These are phyloP conservation scores for Austroboletus eburneus DNA, from an alignment of 768 basidiomycete species.

Conservation along the genomic window DNA sequence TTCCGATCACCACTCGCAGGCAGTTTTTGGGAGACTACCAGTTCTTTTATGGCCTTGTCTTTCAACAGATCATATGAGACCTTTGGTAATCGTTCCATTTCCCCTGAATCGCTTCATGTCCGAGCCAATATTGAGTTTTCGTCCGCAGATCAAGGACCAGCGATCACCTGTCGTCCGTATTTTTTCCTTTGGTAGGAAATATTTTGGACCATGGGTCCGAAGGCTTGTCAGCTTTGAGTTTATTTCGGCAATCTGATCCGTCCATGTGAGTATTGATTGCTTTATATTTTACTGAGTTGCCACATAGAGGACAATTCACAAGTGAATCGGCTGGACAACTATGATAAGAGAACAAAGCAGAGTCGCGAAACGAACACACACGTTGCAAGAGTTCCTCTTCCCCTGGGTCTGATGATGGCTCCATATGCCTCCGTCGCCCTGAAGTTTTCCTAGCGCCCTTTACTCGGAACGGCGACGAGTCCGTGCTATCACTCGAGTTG, in stretches of 20 bases:
- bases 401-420: conserved; percentile 29
- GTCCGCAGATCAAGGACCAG: neutral
- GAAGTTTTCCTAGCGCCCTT: conserved; percentile 19
- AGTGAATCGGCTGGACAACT: conserved; percentile 29
- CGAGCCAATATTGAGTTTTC: conserved; percentile 15
- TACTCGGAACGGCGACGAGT: conserved; percentile 21
- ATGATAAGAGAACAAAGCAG: neutral
- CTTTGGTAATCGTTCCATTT: conserved; percentile 51
- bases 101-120: conserved; percentile 27
- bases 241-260: conserved; percentile 41
- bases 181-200: conserved; percentile 42
- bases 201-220: too few species aligned
- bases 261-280: conserved; percentile 68
- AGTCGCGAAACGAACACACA: conserved; percentile 8
- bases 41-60: conserved; percentile 54
- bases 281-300: conserved; percentile 39
- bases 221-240: conserved; percentile 20
- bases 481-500: conserved; percentile 20
- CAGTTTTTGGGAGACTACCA: conserved; percentile 49
- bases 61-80: conserved; percentile 62
- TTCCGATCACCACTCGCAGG: conserved; percentile 49
- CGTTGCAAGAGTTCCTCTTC: conserved; percentile 27
- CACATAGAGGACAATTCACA: conserved; percentile 64
- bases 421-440: conserved; percentile 11
- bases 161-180: conserved; percentile 31